These are phyloP conservation scores for Pyrus betulifolia DNA, from an alignment of 306 rosid species.

Conservation along the genomic window DNA sequence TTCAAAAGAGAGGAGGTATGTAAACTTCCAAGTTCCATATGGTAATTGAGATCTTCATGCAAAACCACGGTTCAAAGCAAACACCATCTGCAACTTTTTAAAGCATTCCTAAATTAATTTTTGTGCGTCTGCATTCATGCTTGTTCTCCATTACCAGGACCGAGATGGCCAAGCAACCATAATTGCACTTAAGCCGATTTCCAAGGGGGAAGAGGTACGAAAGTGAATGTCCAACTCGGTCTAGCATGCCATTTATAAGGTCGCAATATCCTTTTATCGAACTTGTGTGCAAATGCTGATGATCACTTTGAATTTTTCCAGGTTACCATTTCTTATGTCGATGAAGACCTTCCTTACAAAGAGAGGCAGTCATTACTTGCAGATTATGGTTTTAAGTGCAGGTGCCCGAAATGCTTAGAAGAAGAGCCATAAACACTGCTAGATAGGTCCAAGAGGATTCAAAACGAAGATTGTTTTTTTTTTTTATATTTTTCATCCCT, in stretches of 20 bases:
- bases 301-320: constrained; percentile 28
- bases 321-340: constrained; percentile 89
- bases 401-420: constrained; percentile 55
- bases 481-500: too few species aligned
- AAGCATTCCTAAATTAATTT: not conserved
- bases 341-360: constrained; percentile 68
- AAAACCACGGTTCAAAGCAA: not conserved
- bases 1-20: constrained; percentile 92
- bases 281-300: not conserved
- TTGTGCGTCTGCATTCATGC: not conserved
- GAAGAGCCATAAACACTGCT: constrained; percentile 19
- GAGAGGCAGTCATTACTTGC: constrained; percentile 80
- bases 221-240: not conserved
- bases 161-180: constrained; percentile 89
- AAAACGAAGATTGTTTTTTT: too few species aligned
- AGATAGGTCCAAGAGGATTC: too few species aligned
- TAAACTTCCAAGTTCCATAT: constrained; percentile 5
- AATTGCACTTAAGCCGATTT: constrained; percentile 53
- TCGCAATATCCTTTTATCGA: not conserved
- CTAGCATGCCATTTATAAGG: not conserved
- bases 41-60: not conserved
- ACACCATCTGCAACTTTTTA: not conserved
- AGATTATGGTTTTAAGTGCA: constrained; percentile 78
- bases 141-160: constrained; percentile 46
- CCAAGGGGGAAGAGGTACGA: constrained; percentile 75